These are phyloP conservation scores for Talaromyces sp. DNA, from an alignment of 2,329 filamentous ascomycete species.

Conservation along the genomic window DNA sequence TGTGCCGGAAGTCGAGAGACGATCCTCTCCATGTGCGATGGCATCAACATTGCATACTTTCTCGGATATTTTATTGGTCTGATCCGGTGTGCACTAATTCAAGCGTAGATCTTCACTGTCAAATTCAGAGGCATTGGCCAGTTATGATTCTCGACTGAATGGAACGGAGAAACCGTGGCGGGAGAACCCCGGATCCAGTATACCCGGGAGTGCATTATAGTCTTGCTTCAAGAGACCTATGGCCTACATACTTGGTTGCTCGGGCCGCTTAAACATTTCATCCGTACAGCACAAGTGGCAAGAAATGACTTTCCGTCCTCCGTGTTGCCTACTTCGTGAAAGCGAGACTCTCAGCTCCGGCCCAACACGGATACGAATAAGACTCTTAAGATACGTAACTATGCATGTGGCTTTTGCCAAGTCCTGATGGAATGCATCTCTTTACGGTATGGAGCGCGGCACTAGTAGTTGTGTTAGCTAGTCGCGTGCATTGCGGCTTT, in stretches of 20 bases:
- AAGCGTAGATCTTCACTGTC: background rate
- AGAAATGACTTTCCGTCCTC: no score
- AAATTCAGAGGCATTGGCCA: background rate
- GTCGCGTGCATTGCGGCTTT: background rate
- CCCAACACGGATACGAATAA: background rate
- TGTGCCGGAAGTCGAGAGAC: background rate
- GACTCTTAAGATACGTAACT: background rate
- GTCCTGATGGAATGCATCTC: background rate
- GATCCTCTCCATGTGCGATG: background rate
- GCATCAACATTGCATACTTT: background rate
- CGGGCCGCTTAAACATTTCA: background rate
- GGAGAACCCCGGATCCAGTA: background rate
- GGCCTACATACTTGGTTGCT: background rate
- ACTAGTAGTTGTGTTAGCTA: background rate
- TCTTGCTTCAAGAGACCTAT: background rate
- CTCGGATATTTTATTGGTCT: background rate
- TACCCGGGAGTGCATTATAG: background rate
- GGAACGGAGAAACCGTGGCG: background rate
- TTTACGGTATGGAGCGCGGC: background rate
- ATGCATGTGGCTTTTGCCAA: background rate
- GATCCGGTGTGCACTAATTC: background rate
- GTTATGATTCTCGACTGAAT: background rate
- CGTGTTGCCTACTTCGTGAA: background rate
- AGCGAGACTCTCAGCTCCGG: background rate
- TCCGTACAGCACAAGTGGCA: no score